Base-by-base conservation (phyloP, 2,329 filamentous ascomycete genomes). In the Chaetomium sp. region DNA sequence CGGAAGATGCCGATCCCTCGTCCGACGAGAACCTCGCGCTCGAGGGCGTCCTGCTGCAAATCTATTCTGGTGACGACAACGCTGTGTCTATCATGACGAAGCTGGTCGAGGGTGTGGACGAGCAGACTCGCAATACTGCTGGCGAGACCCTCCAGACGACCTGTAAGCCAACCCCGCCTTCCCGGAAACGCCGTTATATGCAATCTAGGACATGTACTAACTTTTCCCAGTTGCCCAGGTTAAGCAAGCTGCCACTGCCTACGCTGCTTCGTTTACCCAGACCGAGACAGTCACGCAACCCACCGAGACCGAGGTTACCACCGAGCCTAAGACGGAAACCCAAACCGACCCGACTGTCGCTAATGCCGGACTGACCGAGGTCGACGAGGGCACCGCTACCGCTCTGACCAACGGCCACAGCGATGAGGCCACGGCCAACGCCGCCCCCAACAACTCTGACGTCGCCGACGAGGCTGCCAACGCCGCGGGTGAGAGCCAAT, bases 1-100 rank as follows among this genome's bases (percentile, higher is more conserved):
- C 82, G 19, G 85, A 89, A 67, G 87, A 88, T 61, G 80, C 76
- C 53, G 80, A 87, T 63, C 78, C 81, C 48, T 72, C 76, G 42
- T 70, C 79, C 5, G 87, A 91, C 55, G 87, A 92, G 74, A 89
- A 85, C 71, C 84, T 85, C 71, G 89, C 88, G 38, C 84, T 94
- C 57, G 89, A 95, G 72, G 88, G 88, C 52, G 84, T 89, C 37
- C 77, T 95, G 56, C 77, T 91, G 47, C 80, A 86, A 58, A 86
- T 94, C 36, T 94, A 95, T 71, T 82, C 84, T 46, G 89, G 89
- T 47, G 88, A 92, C 65, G 81, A 88, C 61, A 79, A 76, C 62
- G 89, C 88, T 50, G 88, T 94, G 32, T 75, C 81, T 53, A 82
- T 87, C 55, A 90, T 90, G 73, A 72, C 89, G 66, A 91, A 88